Base-by-base conservation (phyloP, 2,329 filamentous ascomycete genomes). In the Aspergillus sp. region DNA sequence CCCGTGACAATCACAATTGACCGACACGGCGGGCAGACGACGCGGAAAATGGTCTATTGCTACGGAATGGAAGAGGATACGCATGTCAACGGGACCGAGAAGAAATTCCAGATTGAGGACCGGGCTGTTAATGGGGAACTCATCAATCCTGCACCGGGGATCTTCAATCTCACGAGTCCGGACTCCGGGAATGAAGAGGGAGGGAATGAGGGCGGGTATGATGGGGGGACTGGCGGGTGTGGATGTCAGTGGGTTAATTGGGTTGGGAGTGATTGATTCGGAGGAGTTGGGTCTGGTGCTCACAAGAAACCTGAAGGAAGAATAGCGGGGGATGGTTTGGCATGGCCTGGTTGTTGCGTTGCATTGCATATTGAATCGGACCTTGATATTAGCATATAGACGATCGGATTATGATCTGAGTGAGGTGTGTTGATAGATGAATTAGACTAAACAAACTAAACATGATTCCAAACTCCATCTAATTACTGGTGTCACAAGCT, bases 201-300 rank as follows among this genome's bases (percentile, higher is more conserved):
- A 53, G 69, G 71, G 13, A 75, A 69, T 30, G 77, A 73, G 17
- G 78, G 77, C 0, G 84, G 84, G 0, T 80, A 87, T 60, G 86
- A 88, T 74, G 86, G 86, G 1, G 86, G 86, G 1, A 81, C 75
- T 5, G 86, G 85, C 7, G 86, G 86, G 0, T 89, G 86, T 77
- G 69, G 69, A n/a, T 89, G 86, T 72, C 75, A 80, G 67, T 89
- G 86, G 85, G 78, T 81, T 71, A 88, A 87, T 73, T 88, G 75
- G 75, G 57, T 73, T 49, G 59, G 56, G 19, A 47, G 28, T 11
- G 58, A 55, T 6, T 69, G 46, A 58, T 19, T 15, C 11, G 11
- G 15, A 41, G 34, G 3, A 11, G 9, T 11, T 38, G 31, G 31
- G 9, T 13, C 31, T 38, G 31, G 31, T 38, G 6, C 19, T 19